These are phyloP conservation scores for Omphalea diandra DNA, from an alignment of 441 rosid species.

Conservation along the genomic window DNA sequence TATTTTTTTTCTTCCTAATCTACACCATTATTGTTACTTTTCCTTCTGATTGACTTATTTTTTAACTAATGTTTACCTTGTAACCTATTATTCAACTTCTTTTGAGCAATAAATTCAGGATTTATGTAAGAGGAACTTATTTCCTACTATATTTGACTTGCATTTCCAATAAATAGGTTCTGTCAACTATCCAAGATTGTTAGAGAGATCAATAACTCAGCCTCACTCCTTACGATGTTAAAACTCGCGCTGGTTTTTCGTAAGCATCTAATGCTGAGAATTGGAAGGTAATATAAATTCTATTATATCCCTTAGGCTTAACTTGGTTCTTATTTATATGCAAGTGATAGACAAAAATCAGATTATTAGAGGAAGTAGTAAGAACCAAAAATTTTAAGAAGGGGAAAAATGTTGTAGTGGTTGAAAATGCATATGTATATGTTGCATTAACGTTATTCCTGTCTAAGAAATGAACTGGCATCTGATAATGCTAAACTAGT, in stretches of 20 bases:
- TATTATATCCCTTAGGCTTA: neutral
- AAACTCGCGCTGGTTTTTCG: slow-evolving; percentile 85
- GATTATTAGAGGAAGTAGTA: too few species aligned
- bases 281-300: slow-evolving; percentile 75
- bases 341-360: too few species aligned
- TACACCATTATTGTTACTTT: neutral
- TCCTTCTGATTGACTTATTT: neutral
- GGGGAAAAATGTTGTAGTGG: too few species aligned
- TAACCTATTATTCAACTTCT: slow-evolving; percentile 8
- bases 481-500: neutral
- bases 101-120: neutral
- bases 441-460: neutral
- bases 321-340: slow-evolving; percentile 6
- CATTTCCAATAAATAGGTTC: slow-evolving; percentile 48
- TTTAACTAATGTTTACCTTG: neutral
- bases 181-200: slow-evolving; percentile 69
- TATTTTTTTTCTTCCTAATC: neutral
- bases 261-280: slow-evolving; percentile 91
- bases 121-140: slow-evolving; percentile 7
- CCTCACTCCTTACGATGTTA: slow-evolving; percentile 79
- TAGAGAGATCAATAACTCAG: slow-evolving; percentile 75
- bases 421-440: neutral
- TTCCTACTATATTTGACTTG: slow-evolving; percentile 15
- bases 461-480: neutral
- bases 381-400: neutral